Evolutionary conservation across 169 alveolate species (phyloP).

Genomic region (Ichthyophthirius multifiliis): DNA sequence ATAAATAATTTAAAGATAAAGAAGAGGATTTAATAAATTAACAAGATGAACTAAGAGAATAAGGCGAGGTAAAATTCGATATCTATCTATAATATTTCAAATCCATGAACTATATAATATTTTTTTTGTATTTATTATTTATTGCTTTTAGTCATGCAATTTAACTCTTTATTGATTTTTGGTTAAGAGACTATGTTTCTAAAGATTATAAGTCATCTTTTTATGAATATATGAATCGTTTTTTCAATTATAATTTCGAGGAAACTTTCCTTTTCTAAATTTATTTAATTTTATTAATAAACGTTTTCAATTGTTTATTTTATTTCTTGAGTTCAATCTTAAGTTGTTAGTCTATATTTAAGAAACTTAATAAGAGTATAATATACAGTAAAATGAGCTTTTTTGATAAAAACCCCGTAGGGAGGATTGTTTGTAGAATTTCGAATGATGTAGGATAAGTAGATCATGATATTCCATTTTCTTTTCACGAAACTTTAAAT

Average conservation of each 20-base stretch:
- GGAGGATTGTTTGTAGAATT: constrained; percentile 21
- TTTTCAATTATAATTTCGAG: not conserved
- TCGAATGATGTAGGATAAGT: constrained; percentile 14
- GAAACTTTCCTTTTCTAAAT: not conserved
- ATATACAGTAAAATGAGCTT: constrained; percentile 23
- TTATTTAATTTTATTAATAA: constrained; percentile 1
- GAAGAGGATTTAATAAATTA: not conserved
- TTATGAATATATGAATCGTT: not conserved
- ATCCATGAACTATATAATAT: not conserved
- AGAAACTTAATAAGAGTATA: not conserved
- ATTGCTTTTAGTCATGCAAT: not conserved
- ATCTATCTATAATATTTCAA: not conserved
- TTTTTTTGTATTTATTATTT: not conserved
- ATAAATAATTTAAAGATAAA: not conserved
- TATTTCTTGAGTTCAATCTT: constrained; percentile 1
- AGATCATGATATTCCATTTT: constrained; percentile 25
- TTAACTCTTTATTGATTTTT: constrained; percentile 23
- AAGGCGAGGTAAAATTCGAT: not conserved
- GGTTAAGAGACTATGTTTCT: constrained; percentile 10
- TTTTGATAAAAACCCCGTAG: constrained; percentile 21
- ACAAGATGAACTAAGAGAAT: not conserved
- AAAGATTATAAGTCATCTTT: not conserved
- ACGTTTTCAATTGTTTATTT: not conserved
- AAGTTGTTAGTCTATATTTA: constrained; percentile 7
- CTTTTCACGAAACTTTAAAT: not conserved